Evolutionary conservation across 1,284 basidiomycete genomes (phyloP), one percentile per base, ranked within the genome.

Genomic region (Clitocybe nebularis): DNA sequence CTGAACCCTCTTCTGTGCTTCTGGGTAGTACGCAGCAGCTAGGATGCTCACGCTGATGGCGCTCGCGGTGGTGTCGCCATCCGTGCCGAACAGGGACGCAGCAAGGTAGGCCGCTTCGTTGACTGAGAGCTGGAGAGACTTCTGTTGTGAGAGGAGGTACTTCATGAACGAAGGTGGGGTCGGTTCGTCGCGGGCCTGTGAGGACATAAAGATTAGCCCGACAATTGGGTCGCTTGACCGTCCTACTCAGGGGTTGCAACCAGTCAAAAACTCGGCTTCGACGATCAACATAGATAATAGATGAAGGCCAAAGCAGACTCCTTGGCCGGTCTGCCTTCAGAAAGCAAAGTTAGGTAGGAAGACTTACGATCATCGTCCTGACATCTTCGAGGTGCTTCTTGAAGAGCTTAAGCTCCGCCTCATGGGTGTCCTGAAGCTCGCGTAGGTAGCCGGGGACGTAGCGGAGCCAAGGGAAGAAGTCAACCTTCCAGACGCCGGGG

Each of bases 11-110:
- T 49, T 56, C 44, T 83, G 79, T 2, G 71, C 66, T 4, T 78
- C 69, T 0, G 81, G 81, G 53, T 77, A 72, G 17, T 64, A 67
- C 0, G 81, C 80, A 0, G 84, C 77, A 0, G 84, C 81, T 71
- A 87, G 75, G 19, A 77, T 67, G 24, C 68, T 62, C 29, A 74
- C 66, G 26, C 70, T 74, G 35, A 87, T 76, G 0, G 72, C 81
- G 5, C 72, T 69, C 1, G 75, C 72, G 4, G 73, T 80, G 61
- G 80, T 82, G 43, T 81, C 81, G 2, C 72, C 72, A 5, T 79
- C 80, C 0, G 80, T 80, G 26, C 78, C 81, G 43, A 81, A 83
- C 63, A 83, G 71, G 4, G 72, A 71, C 0, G 81, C 81, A 0
- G 74, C 74, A 2, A 84, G 65, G 53, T 79, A 84, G 0, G 78